Evolutionary conservation across 1,284 basidiomycete genomes (phyloP).

Genomic region (Cryptococcus depauperatus): DNA sequence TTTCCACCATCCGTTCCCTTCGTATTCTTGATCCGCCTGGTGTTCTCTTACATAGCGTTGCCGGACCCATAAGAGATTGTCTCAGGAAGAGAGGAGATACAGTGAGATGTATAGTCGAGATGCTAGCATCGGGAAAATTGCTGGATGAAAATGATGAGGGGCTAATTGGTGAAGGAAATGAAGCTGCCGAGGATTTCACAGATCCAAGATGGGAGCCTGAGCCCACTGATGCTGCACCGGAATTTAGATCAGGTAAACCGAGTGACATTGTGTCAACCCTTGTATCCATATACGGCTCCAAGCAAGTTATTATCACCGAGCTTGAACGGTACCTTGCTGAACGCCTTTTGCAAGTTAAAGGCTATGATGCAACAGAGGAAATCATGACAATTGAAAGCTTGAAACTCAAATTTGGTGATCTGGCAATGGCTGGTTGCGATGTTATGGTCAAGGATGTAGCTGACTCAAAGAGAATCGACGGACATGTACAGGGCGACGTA

Average conservation of each 20-base stretch:
- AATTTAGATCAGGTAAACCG: conserved; percentile 77
- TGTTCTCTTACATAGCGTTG: conserved; percentile 82
- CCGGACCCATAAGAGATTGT: conserved; percentile 79
- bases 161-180: conserved; percentile 56
- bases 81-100: conserved; percentile 77
- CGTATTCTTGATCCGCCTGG: conserved; percentile 86
- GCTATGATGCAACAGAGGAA: conserved; percentile 75
- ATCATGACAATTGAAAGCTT: conserved; percentile 85
- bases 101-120: conserved; percentile 83
- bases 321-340: conserved; percentile 80
- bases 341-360: conserved; percentile 64
- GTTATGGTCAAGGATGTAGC: conserved; percentile 95
- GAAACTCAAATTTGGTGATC: conserved; percentile 87
- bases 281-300: conserved; percentile 90
- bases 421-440: conserved; percentile 81
- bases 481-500: conserved; percentile 67
- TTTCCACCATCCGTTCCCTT: conserved; percentile 86
- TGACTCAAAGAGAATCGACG: conserved; percentile 79
- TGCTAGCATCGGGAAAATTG: conserved; percentile 79
- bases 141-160: conserved; percentile 44
- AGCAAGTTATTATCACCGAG: conserved; percentile 88
- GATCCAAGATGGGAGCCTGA: conserved; percentile 91
- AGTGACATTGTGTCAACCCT: conserved; percentile 88
- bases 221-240: conserved; percentile 86
- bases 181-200: conserved; percentile 66